A percentile compares a stretch with the other conserved stretches of the same genome.
phyloP scores from a whole-genome alignment of 306 rosid species.

The Quercus gilva region DNA sequence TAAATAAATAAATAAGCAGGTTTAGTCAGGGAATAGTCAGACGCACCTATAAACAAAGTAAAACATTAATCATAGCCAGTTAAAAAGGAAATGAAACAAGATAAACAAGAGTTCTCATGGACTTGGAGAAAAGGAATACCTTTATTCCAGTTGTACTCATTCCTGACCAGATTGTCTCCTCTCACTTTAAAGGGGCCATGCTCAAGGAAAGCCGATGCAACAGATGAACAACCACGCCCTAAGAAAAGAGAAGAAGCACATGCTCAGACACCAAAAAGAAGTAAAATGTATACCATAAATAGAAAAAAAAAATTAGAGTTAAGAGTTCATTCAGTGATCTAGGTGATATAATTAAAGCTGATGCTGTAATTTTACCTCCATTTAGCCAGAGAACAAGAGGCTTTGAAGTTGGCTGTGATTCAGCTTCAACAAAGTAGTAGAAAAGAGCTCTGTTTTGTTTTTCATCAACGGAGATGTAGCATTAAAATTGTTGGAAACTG shows the following conservation, averaged over 20 bases:
- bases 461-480: constrained; percentile 64
- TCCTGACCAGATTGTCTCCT: constrained; percentile 38
- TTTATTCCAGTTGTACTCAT: constrained; percentile 64
- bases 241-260: neutral
- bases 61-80: too few species aligned
- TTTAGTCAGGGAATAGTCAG: too few species aligned
- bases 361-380: constrained; percentile 41
- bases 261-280: neutral
- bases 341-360: neutral
- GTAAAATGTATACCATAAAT: too few species aligned
- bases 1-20: too few species aligned
- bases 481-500: constrained; percentile 64
- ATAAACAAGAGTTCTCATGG: neutral
- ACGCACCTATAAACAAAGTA: neutral
- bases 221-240: constrained; percentile 84
- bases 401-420: constrained; percentile 61
- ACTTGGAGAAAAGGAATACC: constrained; percentile 18
- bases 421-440: constrained; percentile 82
- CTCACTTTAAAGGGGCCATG: constrained; percentile 70
- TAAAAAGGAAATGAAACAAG: neutral
- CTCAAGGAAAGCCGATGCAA: constrained; percentile 65
- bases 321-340: too few species aligned
- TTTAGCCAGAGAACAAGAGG: constrained; percentile 82
- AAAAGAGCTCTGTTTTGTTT: constrained; percentile 59
- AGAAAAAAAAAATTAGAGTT: neutral